Conservation (phyloP, 257 asterid genomes). For the Lycium ferocissimum region DNA sequence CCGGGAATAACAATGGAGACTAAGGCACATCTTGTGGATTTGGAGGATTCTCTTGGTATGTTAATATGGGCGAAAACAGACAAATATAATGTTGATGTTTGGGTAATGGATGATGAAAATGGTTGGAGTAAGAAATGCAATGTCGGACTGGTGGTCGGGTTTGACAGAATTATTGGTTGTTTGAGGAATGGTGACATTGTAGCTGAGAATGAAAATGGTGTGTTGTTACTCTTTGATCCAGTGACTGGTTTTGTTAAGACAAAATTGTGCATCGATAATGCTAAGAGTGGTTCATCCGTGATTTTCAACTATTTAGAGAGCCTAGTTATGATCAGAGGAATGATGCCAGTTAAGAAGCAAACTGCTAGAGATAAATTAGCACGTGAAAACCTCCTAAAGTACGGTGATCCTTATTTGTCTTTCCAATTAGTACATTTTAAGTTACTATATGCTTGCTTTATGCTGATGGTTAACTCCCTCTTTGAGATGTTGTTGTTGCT, state of each 20-base stretch:
- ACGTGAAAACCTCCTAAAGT: background rate
- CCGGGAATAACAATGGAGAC: conserved; percentile 2
- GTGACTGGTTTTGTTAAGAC: background rate
- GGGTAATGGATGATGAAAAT: conserved; percentile 28
- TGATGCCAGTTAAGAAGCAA: background rate
- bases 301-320: conserved; percentile 12
- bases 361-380: background rate
- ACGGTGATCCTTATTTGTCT: background rate
- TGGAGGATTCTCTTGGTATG: conserved; percentile 30
- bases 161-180: conserved; percentile 25
- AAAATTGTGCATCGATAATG: background rate
- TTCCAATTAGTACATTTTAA: background rate
- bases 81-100: conserved; percentile 19
- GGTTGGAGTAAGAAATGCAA: conserved; percentile 32
- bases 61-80: conserved; percentile 7
- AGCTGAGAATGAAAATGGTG: background rate
- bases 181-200: conserved; percentile 32
- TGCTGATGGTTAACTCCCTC: background rate
- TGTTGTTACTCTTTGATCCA: background rate
- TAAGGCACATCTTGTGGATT: background rate
- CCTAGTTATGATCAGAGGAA: background rate
- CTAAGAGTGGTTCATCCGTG: background rate
- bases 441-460: background rate
- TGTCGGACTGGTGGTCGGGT: background rate
- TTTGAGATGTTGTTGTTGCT: background rate